Evolutionary conservation across 371 early-diverging fungal species (phyloP).

Genomic region (Dentiscutata heterogama): DNA sequence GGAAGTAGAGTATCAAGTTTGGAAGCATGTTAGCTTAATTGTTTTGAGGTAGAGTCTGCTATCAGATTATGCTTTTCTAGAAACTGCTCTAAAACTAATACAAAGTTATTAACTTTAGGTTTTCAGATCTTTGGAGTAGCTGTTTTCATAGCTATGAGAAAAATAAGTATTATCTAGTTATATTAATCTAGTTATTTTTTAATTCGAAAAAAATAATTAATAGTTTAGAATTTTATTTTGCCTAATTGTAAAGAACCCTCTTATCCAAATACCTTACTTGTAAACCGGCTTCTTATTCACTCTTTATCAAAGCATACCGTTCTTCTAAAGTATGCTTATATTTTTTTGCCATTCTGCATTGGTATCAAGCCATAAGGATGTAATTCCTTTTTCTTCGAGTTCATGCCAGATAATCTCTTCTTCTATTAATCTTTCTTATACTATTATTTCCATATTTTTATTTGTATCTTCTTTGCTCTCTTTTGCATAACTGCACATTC

Average conservation of each 20-base stretch:
- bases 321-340: too few species aligned
- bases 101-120: not conserved
- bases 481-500: not conserved
- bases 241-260: too few species aligned
- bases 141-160: not conserved
- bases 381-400: not conserved
- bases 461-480: not conserved
- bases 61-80: not conserved
- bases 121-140: not conserved
- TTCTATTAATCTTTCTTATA: not conserved
- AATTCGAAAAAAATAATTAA: too few species aligned
- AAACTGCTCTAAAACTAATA: not conserved
- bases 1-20: not conserved
- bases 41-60: not conserved
- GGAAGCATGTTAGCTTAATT: slow-evolving; percentile 13
- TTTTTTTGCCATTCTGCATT: too few species aligned
- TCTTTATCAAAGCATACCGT: too few species aligned
- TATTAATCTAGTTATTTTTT: not conserved
- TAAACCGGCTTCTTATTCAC: too few species aligned
- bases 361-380: too few species aligned
- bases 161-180: not conserved
- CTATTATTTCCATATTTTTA: too few species aligned
- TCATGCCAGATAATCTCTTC: not conserved
- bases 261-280: too few species aligned
- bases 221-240: too few species aligned